Base-by-base conservation (phyloP, 2,329 filamentous ascomycete genomes). In the Sclerotinia sclerotiorum region DNA sequence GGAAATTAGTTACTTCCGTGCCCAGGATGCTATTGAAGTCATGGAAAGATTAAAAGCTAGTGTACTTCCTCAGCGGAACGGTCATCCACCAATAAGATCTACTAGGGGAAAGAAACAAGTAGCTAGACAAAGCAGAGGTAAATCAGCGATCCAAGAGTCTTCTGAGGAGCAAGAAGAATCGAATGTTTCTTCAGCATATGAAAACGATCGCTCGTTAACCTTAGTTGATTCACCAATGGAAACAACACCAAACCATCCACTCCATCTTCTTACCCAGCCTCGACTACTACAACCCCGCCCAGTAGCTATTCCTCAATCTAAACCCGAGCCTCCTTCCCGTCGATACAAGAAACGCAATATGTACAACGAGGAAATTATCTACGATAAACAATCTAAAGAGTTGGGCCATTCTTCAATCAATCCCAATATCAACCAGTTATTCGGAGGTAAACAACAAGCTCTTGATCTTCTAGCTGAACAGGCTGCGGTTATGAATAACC, bases 1-100 rank as follows among this genome's bases (percentile, higher is more conserved):
- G 39, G 65, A 67, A 21, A 62, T 67, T 35, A 2, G 56, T 1
- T 55, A 32, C 27, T 67, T 67, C 8, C 65, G 49, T 6, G 56
- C 46, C 17, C 6, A 29, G 2, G 46, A 49, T 19, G 48, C 65
- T 5, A 35, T 51, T 3, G 17, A 11, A 17, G 48, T 54, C 5
- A 62, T 67, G 56, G 24, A 49, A 6, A 13, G 5, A 17, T 17
- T 67, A 13, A 27, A 27, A 35, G 15, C 0, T 5, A 54, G 56
- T 21, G 0, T 2, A 2, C 21, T n/a, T 15, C n/a, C 21, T 1
- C 29, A 62, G 46, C 8, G 5, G 17, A 62, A 62, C 15, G 46
- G 60, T 3, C 15, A 51, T 15, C 29, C 46, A 5, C 60, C 46
- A 42, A 6, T 6, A 1, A 51, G 21, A 10, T 15, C 21, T n/a